Conservation (phyloP, 129 eudicot species). For the Ambrosia trifida region DNA sequence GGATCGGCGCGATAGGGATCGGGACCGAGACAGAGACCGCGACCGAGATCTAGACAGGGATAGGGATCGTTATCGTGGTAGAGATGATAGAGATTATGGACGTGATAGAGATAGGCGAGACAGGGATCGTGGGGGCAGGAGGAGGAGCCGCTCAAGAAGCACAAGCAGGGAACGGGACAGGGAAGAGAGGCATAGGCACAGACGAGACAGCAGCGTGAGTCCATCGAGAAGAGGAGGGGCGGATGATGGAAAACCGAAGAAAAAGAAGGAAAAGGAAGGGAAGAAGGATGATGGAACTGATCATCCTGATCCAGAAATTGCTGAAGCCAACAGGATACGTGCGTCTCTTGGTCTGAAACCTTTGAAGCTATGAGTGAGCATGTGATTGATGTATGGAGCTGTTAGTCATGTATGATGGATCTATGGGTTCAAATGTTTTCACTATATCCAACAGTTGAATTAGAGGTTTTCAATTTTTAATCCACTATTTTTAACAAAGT, state of each 20-base stretch:
- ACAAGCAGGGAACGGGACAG: conserved; percentile 71
- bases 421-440: background rate
- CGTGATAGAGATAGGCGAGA: conserved; percentile 62
- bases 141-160: conserved; percentile 54
- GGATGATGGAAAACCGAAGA: conserved; percentile 51
- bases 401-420: background rate
- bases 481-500: background rate
- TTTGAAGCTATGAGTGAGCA: conserved; percentile 31
- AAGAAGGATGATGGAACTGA: conserved; percentile 88
- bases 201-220: conserved; percentile 54
- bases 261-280: conserved; percentile 74
- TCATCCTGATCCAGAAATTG: conserved; percentile 97
- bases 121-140: conserved; percentile 56
- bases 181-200: conserved; percentile 71
- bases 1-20: conserved; percentile 67
- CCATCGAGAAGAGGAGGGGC: conserved; percentile 54
- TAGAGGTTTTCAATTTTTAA: background rate
- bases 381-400: background rate
- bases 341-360: conserved; percentile 83
- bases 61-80: conserved; percentile 62
- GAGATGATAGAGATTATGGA: conserved; percentile 70
- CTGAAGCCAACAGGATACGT: conserved; percentile 75
- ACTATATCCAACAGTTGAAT: background rate
- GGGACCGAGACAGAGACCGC: conserved; percentile 69
- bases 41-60: conserved; percentile 73